Evolutionary conservation across 169 alveolate species (phyloP).

Genomic region (Cryptosporidium andersoni): DNA sequence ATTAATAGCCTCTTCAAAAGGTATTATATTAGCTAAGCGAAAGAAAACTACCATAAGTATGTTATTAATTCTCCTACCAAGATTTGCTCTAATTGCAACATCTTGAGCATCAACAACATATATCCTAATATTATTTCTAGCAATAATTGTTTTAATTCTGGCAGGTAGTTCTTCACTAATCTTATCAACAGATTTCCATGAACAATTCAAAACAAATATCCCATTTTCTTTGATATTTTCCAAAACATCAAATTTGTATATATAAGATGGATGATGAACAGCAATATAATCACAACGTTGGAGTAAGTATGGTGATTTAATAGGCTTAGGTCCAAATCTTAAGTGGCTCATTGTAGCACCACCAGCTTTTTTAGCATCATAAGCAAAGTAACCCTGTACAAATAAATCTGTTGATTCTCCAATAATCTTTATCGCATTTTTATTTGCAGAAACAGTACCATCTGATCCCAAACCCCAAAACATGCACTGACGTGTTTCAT

Average conservation of each 20-base stretch:
- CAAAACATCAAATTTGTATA: constrained; percentile 44
- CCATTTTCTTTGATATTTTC: constrained; percentile 72
- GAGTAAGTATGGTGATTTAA: constrained; percentile 72
- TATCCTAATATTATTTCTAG: constrained; percentile 67
- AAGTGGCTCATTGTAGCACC: constrained; percentile 78
- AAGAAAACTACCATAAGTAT: constrained; percentile 74
- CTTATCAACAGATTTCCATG: constrained; percentile 72
- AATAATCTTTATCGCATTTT: constrained; percentile 78
- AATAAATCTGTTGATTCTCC: constrained; percentile 75
- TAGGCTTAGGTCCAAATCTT: constrained; percentile 78
- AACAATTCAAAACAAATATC: constrained; percentile 75
- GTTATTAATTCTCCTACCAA: constrained; percentile 76
- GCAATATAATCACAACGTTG: constrained; percentile 76
- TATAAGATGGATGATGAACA: constrained; percentile 75
- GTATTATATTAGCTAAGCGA: constrained; percentile 73
- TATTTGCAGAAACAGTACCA: constrained; percentile 79
- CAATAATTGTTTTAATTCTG: constrained; percentile 44
- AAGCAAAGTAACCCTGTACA: constrained; percentile 79
- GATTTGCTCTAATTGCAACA: constrained; percentile 73
- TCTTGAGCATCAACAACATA: constrained; percentile 74
- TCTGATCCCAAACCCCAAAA: constrained; percentile 79
- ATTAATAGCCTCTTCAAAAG: constrained; percentile 73
- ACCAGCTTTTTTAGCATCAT: constrained; percentile 78
- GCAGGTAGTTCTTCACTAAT: constrained; percentile 35
- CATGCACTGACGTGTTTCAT: constrained; percentile 76